phyloP scores from a whole-genome alignment of 108 stramenopile genomes.

The Cyclotella atomus region DNA sequence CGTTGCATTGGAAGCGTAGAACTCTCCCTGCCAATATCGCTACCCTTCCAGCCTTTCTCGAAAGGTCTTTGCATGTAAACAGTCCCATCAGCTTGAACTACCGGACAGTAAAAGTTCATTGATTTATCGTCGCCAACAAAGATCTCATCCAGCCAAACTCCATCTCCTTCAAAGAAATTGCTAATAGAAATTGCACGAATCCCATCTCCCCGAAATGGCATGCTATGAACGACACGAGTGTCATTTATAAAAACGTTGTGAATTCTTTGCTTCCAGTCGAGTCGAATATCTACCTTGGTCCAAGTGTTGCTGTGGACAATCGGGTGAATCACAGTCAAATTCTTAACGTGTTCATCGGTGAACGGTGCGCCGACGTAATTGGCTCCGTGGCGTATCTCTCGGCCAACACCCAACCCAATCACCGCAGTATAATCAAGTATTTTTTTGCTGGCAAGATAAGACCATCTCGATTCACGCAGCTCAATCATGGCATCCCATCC shows the following conservation, averaged over 20 bases:
- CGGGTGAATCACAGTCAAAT: constrained; percentile 13
- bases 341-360: constrained; percentile 39
- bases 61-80: constrained; percentile 48
- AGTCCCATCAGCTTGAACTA: constrained; percentile 28
- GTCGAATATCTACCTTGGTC: constrained; percentile 85
- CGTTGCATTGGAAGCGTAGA: constrained; percentile 51
- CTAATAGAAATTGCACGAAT: constrained; percentile 59
- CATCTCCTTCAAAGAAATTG: constrained; percentile 47
- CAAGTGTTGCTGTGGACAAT: constrained; percentile 44
- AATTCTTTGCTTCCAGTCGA: constrained; percentile 63
- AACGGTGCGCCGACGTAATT: constrained; percentile 56
- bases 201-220: constrained; percentile 41
- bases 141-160: constrained; percentile 81
- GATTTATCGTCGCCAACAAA: constrained; percentile 75
- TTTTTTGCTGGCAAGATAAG: constrained; percentile 29
- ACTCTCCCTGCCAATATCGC: constrained; percentile 52
- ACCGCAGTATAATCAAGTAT: constrained; percentile 37
- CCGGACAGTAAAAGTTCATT: constrained; percentile 71
- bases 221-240: constrained; percentile 32
- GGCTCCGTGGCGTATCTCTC: constrained; percentile 54
- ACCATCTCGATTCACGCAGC: constrained; percentile 46
- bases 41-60: constrained; percentile 61
- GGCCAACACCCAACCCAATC: constrained; percentile 61
- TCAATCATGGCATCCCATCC: constrained; percentile 53
- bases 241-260: constrained; percentile 74